These are phyloP conservation scores for Diutina pseudorugosa DNA, from an alignment of 1,139 yeast species.

Conservation along the genomic window DNA sequence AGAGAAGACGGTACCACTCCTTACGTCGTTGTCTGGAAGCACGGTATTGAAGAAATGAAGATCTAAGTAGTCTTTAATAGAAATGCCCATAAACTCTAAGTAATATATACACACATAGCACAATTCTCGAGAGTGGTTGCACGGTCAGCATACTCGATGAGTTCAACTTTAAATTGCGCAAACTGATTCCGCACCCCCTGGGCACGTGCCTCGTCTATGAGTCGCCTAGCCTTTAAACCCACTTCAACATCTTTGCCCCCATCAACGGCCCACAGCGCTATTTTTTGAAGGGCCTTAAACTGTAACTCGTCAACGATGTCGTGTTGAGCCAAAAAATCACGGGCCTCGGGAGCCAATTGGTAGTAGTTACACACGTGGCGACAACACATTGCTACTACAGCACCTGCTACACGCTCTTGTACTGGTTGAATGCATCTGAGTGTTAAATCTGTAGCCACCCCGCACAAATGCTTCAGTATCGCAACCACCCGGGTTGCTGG, in stretches of 20 bases:
- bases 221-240: slow-evolving; percentile 58
- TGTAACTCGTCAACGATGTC: slow-evolving; percentile 23
- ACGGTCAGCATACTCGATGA: slow-evolving; percentile 47
- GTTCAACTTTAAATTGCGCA: slow-evolving; percentile 25
- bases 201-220: slow-evolving; percentile 46
- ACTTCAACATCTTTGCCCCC: slow-evolving; percentile 40
- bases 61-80: slow-evolving; percentile 35
- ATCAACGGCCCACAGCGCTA: slow-evolving; percentile 83
- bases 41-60: slow-evolving; percentile 84
- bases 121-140: slow-evolving; percentile 56
- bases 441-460: slow-evolving; percentile 86
- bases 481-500: slow-evolving; percentile 30
- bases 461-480: slow-evolving; percentile 82
- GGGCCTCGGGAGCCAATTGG: slow-evolving; percentile 40
- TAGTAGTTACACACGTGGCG: slow-evolving; percentile 65
- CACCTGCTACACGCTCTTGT: slow-evolving; percentile 21
- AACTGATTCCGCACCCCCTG: slow-evolving; percentile 30
- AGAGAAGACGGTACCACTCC: slow-evolving; percentile 99
- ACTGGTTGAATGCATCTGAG: slow-evolving; percentile 38
- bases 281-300: slow-evolving; percentile 45
- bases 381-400: slow-evolving; percentile 88
- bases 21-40: slow-evolving; percentile 96
- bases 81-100: background rate
- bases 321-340: slow-evolving; percentile 21
- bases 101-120: background rate